Evolutionary conservation across 2,329 filamentous ascomycete genomes (phyloP).

Genomic region (Penicillium griseofulvum): DNA sequence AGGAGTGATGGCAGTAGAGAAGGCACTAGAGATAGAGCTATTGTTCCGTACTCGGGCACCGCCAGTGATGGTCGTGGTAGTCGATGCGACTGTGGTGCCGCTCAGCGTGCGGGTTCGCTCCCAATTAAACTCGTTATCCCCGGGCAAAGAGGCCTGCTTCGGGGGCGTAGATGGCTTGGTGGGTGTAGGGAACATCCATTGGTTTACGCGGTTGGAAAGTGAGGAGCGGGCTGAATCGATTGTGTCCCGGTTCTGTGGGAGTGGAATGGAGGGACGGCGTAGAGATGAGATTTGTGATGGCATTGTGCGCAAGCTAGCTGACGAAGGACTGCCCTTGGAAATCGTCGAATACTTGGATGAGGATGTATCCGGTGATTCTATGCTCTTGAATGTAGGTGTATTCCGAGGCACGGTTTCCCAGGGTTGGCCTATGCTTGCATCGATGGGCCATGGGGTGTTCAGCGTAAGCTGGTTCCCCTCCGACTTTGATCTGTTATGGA

Average conservation of each 20-base stretch:
- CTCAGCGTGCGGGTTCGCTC: constrained; percentile 36
- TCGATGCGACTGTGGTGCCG: constrained; percentile 35
- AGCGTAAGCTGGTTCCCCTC: constrained; percentile 10
- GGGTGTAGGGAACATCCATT: constrained; percentile 31
- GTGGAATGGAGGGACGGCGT: constrained; percentile 22
- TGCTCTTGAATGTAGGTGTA: not conserved
- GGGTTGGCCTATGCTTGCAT: not conserved
- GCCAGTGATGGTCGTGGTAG: constrained; percentile 24
- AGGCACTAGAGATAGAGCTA: constrained; percentile 31
- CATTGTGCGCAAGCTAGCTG: constrained; percentile 20
- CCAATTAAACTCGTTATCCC: constrained; percentile 21
- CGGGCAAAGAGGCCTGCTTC: constrained; percentile 15
- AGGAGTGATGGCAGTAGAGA: constrained; percentile 15
- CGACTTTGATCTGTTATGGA: constrained; percentile 13
- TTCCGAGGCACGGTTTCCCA: constrained; percentile 9
- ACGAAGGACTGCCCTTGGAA: constrained; percentile 13
- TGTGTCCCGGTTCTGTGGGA: constrained; percentile 14
- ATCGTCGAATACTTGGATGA: constrained; percentile 4
- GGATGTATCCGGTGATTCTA: not conserved
- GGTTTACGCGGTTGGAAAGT: constrained; percentile 29
- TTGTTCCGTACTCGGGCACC: constrained; percentile 18
- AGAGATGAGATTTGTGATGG: constrained; percentile 24
- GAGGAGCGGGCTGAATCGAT: constrained; percentile 15
- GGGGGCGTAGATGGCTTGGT: constrained; percentile 11
- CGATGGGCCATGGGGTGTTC: constrained; percentile 1